phyloP scores from a whole-genome alignment of 129 eudicot genomes.

The Cynara cardunculus region DNA sequence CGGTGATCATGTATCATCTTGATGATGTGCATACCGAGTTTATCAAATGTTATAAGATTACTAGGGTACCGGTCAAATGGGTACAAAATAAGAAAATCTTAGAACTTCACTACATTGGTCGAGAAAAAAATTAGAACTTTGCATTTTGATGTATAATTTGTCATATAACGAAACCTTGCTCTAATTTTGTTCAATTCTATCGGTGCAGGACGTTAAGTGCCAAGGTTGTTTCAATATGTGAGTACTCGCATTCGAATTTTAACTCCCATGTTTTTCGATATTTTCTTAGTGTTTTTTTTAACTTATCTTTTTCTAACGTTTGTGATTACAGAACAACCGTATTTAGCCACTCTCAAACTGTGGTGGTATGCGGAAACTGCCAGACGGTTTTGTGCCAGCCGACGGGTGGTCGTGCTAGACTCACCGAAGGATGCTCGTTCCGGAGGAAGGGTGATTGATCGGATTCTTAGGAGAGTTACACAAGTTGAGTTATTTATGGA shows the following conservation, averaged over 20 bases:
- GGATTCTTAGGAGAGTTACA: neutral
- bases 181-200: neutral
- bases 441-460: slow-evolving; percentile 27
- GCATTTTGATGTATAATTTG: neutral
- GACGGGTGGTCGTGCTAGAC: slow-evolving; percentile 34
- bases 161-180: neutral
- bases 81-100: too few relatives aligned
- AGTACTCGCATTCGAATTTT: neutral
- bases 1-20: neutral
- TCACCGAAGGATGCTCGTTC: slow-evolving; percentile 27
- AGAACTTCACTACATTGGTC: neutral
- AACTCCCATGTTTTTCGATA: neutral
- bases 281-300: neutral
- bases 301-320: neutral
- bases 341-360: slow-evolving; percentile 34
- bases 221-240: slow-evolving; percentile 50
- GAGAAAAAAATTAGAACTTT: neutral
- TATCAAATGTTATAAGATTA: neutral
- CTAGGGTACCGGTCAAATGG: too few relatives aligned
- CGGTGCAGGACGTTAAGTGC: slow-evolving; percentile 40
- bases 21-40: neutral
- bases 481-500: neutral
- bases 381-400: slow-evolving; percentile 40
- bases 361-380: slow-evolving; percentile 34
- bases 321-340: slow-evolving; percentile 29